Percentiles rank a stretch among this genome's conserved stretches.
Conservation (phyloP, 2,329 filamentous ascomycete genomes). For the Penicillium griseofulvum region DNA sequence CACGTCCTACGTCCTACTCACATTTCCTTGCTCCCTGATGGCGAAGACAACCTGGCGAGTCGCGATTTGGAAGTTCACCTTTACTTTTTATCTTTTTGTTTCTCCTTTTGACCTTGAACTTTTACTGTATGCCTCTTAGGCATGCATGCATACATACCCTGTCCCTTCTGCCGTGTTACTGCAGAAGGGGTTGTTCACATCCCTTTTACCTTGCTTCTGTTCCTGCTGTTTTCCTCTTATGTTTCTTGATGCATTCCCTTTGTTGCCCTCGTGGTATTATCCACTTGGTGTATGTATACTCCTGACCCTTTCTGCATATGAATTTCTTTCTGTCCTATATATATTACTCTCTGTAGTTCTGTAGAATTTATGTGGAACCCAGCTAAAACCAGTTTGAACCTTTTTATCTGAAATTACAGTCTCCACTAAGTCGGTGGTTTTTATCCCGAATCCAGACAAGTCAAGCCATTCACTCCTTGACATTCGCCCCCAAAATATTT, state of each 20-base stretch:
- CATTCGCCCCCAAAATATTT: background rate
- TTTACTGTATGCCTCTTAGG: conserved; percentile 1
- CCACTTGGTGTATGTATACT: conserved; percentile 12
- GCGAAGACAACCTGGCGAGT: conserved; percentile 1
- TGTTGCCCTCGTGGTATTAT: conserved; percentile 2
- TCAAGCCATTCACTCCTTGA: too few species aligned
- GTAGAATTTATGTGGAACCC: background rate
- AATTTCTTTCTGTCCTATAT: background rate
- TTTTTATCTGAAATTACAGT: background rate
- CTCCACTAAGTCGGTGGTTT: background rate
- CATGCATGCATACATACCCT: conserved; percentile 11
- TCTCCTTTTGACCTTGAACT: background rate
- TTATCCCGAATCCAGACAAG: too few species aligned
- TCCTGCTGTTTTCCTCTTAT: background rate
- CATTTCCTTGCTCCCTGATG: background rate
- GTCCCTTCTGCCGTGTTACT: background rate
- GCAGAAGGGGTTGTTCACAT: conserved; percentile 3
- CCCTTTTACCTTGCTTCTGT: background rate
- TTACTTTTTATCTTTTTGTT: background rate
- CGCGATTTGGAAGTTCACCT: background rate
- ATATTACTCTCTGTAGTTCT: background rate
- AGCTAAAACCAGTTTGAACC: background rate
- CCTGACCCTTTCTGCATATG: conserved; percentile 5
- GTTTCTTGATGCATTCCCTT: conserved; percentile 5
- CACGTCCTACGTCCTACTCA: background rate